Evolutionary conservation across 495 filamentous ascomycete species (phyloP).

Genomic region (Xylaria bambusicola): DNA sequence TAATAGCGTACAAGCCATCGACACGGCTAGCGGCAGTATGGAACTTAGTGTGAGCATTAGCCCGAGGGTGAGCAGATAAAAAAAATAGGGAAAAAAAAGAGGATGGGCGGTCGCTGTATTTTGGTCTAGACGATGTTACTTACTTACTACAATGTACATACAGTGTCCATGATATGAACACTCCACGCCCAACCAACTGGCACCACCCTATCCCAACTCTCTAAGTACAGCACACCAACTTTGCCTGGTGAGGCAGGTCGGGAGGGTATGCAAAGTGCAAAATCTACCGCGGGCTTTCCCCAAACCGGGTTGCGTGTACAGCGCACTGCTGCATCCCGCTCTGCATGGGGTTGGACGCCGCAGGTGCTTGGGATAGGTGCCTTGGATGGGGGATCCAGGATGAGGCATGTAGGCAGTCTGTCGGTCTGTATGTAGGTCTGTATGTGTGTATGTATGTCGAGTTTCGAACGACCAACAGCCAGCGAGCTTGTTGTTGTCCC

Average conservation of each 20-base stretch:
- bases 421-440: no score
- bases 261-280: no score
- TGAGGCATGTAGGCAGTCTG: no score
- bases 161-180: not conserved
- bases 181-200: not conserved
- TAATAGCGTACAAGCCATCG: not conserved
- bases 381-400: no score
- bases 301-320: slow-evolving; percentile 1
- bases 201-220: not conserved
- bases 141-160: not conserved
- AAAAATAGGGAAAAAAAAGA: not conserved
- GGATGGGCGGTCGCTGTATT: not conserved
- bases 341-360: no score
- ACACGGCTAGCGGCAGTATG: not conserved
- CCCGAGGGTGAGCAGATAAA: not conserved
- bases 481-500: slow-evolving; percentile 6
- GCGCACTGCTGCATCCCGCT: not conserved
- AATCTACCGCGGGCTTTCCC: not conserved
- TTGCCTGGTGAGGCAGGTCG: slow-evolving; percentile 11
- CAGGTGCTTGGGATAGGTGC: slow-evolving; percentile 1
- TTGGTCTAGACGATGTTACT: no score
- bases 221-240: not conserved
- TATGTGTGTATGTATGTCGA: slow-evolving; percentile 1
- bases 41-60: no score
- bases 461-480: not conserved